Conservation (phyloP, 2,329 filamentous ascomycete genomes). For the Fusarium oligoseptatum region DNA sequence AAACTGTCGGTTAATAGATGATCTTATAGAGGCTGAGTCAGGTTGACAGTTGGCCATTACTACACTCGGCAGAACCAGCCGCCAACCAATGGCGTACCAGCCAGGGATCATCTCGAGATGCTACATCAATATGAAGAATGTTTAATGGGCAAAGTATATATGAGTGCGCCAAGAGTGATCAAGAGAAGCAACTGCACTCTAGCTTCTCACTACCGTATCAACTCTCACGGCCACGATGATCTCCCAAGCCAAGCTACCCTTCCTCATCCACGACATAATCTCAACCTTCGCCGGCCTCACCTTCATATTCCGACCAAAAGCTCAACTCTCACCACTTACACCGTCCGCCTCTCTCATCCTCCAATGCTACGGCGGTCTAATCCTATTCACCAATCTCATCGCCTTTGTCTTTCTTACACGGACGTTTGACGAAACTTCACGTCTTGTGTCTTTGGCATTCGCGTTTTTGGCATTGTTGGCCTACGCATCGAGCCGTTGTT, state of each 20-base stretch:
- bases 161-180: neutral
- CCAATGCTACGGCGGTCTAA: constrained; percentile 61
- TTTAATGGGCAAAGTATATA: neutral
- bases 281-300: constrained; percentile 58
- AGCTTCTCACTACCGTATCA: neutral
- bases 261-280: constrained; percentile 53
- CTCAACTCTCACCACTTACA: constrained; percentile 57
- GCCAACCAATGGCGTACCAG: neutral
- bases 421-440: constrained; percentile 47
- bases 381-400: constrained; percentile 59
- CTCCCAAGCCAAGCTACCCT: constrained; percentile 36
- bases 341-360: constrained; percentile 55
- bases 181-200: neutral
- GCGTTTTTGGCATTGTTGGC: constrained; percentile 63
- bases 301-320: constrained; percentile 57
- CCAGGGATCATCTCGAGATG: neutral
- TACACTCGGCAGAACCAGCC: neutral
- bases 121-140: neutral
- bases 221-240: neutral
- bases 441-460: constrained; percentile 54
- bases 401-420: constrained; percentile 53
- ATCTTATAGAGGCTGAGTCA: neutral
- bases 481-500: constrained; percentile 53
- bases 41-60: neutral
- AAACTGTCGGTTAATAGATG: neutral